Evolutionary conservation across 805 yeast genomes (phyloP).

Genomic region (Hanseniaspora lindneri): DNA sequence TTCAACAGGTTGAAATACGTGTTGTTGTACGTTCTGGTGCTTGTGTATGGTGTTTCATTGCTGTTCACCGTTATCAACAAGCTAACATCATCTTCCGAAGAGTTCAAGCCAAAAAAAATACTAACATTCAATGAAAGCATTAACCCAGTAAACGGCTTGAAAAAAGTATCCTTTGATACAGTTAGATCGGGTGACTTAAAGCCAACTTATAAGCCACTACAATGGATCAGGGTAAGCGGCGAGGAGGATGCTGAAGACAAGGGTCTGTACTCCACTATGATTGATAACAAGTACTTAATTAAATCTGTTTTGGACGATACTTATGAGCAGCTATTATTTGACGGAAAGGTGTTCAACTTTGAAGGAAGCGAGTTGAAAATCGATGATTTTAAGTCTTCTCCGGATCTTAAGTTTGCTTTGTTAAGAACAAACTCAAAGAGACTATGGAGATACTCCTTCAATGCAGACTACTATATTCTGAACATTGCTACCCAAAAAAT

Average conservation of each 20-base stretch:
- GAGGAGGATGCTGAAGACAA: conserved; percentile 41
- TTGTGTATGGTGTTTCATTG: conserved; percentile 9
- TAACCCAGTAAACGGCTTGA: conserved; percentile 12
- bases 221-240: conserved; percentile 52
- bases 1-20: conserved; percentile 13
- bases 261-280: conserved; percentile 52
- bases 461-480: conserved; percentile 35
- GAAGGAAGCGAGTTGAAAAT: conserved; percentile 35
- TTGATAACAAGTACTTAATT: conserved; percentile 40
- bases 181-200: conserved; percentile 46
- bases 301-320: conserved; percentile 37
- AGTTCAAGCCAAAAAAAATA: background rate
- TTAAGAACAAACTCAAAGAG: conserved; percentile 50
- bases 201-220: conserved; percentile 44
- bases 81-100: background rate
- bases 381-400: conserved; percentile 50
- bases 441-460: conserved; percentile 45
- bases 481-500: conserved; percentile 26
- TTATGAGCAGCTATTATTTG: conserved; percentile 38
- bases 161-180: conserved; percentile 31
- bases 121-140: conserved; percentile 4
- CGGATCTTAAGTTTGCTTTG: conserved; percentile 48
- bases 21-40: background rate
- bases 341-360: conserved; percentile 37
- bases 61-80: conserved; percentile 4